These are phyloP conservation scores for Ganoderma sinense DNA, from an alignment of 1,284 basidiomycete genomes.

Conservation along the genomic window DNA sequence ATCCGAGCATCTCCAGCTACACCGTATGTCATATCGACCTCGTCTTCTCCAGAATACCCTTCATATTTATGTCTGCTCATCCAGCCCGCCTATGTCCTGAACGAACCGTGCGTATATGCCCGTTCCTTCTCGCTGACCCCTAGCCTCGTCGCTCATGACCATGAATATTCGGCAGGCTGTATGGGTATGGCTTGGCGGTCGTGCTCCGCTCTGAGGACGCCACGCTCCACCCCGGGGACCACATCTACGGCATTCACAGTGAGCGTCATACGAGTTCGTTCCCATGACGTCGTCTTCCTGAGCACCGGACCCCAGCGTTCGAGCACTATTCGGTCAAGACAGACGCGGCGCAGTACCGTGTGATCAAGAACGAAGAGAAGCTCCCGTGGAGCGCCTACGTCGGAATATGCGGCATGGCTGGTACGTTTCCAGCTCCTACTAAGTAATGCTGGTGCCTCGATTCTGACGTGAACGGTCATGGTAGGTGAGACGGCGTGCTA, in stretches of 20 bases:
- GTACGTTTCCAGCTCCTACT: constrained; percentile 16
- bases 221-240: constrained; percentile 48
- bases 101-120: constrained; percentile 3
- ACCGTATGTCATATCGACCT: background rate
- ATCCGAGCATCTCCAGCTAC: constrained; percentile 15
- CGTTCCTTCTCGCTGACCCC: background rate
- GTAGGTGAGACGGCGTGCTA: constrained; percentile 36
- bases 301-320: constrained; percentile 26
- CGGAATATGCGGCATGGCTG: constrained; percentile 43
- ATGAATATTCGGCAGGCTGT: constrained; percentile 18
- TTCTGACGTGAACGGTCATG: background rate
- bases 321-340: constrained; percentile 30
- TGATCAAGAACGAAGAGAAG: constrained; percentile 36
- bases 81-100: background rate
- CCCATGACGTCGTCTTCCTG: background rate
- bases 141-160: background rate
- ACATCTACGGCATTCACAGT: constrained; percentile 47
- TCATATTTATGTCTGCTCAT: background rate
- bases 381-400: constrained; percentile 41
- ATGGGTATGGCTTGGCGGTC: constrained; percentile 45
- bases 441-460: background rate
- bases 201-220: constrained; percentile 53
- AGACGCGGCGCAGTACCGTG: constrained; percentile 6
- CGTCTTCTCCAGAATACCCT: background rate
- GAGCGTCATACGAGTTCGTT: background rate